Conservation (phyloP, 1,284 basidiomycete species). For the Sphagnurus paluster region DNA sequence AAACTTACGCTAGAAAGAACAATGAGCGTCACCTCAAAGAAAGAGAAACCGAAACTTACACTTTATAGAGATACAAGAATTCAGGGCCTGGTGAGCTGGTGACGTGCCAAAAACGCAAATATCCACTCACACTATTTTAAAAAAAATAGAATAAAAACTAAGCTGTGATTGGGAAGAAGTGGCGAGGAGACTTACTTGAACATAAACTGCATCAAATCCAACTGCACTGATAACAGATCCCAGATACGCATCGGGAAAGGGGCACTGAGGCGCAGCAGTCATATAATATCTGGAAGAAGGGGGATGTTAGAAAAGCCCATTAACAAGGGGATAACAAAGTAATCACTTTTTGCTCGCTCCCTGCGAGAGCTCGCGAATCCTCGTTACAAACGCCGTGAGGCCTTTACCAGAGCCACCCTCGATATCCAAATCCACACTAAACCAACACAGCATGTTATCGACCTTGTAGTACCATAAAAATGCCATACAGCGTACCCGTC, state of each 20-base stretch:
- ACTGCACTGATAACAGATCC: slow-evolving; percentile 54
- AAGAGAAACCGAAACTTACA: slow-evolving; percentile 13
- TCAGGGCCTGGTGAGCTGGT: background rate
- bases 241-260: slow-evolving; percentile 60
- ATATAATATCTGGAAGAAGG: slow-evolving; percentile 51
- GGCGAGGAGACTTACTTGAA: slow-evolving; percentile 39
- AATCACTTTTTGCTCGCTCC: slow-evolving; percentile 52
- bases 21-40: background rate
- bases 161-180: background rate
- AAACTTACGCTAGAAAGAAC: slow-evolving; percentile 15
- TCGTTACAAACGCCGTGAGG: slow-evolving; percentile 54
- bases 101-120: background rate
- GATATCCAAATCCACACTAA: slow-evolving; percentile 64
- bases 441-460: background rate
- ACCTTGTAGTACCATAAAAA: background rate
- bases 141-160: too few species aligned
- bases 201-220: slow-evolving; percentile 62
- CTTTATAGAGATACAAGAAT: slow-evolving; percentile 36
- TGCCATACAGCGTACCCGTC: slow-evolving; percentile 49
- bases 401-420: slow-evolving; percentile 57
- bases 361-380: slow-evolving; percentile 46
- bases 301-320: background rate
- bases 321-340: background rate
- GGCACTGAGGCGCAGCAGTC: slow-evolving; percentile 68
- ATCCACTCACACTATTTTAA: slow-evolving; percentile 6